Evolutionary conservation across 768 basidiomycete species (phyloP).

Genomic region (Amanita exitialis): DNA sequence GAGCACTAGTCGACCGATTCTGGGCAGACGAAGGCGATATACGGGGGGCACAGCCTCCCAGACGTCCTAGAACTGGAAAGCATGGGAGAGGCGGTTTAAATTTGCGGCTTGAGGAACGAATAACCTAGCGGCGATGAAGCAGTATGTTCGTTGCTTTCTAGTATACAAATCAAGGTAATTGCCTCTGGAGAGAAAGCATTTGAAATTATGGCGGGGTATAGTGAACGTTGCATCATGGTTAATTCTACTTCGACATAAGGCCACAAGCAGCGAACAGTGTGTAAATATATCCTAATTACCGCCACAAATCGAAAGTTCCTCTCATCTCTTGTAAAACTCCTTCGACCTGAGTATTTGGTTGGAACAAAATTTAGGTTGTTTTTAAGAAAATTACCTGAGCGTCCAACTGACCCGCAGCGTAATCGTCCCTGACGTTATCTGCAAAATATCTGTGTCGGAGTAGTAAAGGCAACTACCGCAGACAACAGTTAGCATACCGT

Average conservation of each 20-base stretch:
- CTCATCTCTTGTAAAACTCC: conserved; percentile 95
- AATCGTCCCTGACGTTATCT: conserved; percentile 89
- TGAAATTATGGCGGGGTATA: background rate
- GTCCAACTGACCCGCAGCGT: conserved; percentile 93
- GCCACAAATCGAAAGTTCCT: conserved; percentile 90
- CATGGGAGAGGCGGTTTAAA: conserved; percentile 8
- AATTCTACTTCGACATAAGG: background rate
- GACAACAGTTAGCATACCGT: conserved; percentile 34
- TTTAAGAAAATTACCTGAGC: conserved; percentile 52
- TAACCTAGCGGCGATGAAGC: conserved; percentile 7
- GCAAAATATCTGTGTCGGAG: conserved; percentile 63
- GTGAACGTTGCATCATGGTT: background rate
- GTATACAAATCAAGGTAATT: background rate
- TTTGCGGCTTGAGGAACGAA: conserved; percentile 17
- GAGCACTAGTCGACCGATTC: background rate
- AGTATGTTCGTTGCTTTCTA: background rate
- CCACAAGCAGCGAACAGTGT: background rate
- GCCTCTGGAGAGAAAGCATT: background rate
- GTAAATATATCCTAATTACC: conserved; percentile 27
- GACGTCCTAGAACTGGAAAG: background rate
- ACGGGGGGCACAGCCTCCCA: background rate
- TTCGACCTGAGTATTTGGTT: conserved; percentile 55
- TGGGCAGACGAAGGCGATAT: background rate
- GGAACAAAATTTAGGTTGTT: background rate
- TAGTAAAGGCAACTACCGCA: background rate